These are phyloP conservation scores for Seiridium unicorne DNA, from an alignment of 2,329 filamentous ascomycete species.

Conservation along the genomic window DNA sequence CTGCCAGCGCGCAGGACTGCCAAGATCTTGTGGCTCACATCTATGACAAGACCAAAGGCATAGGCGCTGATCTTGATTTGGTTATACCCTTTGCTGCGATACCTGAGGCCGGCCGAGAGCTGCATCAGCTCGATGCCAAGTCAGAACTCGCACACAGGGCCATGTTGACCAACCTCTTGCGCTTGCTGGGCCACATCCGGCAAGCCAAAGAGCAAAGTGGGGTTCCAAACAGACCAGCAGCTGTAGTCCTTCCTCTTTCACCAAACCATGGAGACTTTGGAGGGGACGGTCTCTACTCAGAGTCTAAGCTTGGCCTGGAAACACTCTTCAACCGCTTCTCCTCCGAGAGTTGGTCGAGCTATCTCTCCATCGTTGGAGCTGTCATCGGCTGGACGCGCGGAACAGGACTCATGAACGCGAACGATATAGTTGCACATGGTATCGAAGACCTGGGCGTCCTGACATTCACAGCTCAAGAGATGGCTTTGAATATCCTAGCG, in stretches of 20 bases:
- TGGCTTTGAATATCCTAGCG: conserved; percentile 37
- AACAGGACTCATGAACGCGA: conserved; percentile 39
- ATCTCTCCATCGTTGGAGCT: conserved; percentile 36
- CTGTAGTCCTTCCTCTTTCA: conserved; percentile 39
- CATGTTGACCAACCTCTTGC: conserved; percentile 38
- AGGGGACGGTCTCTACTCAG: conserved; percentile 15
- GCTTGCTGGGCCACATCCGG: conserved; percentile 33
- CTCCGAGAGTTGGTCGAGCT: conserved; percentile 34
- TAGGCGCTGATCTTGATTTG: conserved; percentile 34
- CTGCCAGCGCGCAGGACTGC: conserved; percentile 35
- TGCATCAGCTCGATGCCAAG: conserved; percentile 18
- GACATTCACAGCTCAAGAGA: conserved; percentile 39
- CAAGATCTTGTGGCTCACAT: conserved; percentile 34
- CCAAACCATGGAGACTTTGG: conserved; percentile 42
- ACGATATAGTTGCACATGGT: conserved; percentile 35
- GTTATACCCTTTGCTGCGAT: conserved; percentile 41
- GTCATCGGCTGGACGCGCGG: conserved; percentile 44
- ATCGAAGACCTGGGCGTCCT: conserved; percentile 28
- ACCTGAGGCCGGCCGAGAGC: conserved; percentile 30
- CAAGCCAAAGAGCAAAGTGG: conserved; percentile 24
- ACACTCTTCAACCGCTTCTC: conserved; percentile 28
- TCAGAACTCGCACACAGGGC: conserved; percentile 35
- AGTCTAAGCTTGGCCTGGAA: conserved; percentile 35
- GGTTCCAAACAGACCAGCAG: conserved; percentile 28
- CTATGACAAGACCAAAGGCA: conserved; percentile 22